phyloP scores from a whole-genome alignment of 1,284 basidiomycete genomes.

The Puccinia novopanici region DNA sequence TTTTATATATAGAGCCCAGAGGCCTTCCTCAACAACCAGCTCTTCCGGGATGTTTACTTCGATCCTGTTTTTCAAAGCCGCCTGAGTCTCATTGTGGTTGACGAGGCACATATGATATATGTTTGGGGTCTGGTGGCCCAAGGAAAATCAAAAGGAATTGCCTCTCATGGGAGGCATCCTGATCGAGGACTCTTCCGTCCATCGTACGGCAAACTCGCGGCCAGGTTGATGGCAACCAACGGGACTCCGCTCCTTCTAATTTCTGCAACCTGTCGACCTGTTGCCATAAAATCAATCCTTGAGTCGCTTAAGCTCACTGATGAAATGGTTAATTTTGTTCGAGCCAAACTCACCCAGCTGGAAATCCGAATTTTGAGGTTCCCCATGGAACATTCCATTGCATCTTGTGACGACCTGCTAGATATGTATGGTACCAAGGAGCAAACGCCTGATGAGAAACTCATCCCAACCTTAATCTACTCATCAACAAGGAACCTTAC shows the following conservation, averaged over 20 bases:
- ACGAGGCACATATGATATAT: no score
- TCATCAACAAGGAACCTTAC: background rate
- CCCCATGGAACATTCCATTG: no score
- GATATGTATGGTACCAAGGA: background rate
- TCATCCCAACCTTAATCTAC: constrained; percentile 2
- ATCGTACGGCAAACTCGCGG: no score
- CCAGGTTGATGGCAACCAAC: background rate
- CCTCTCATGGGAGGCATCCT: no score
- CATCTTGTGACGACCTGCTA: background rate
- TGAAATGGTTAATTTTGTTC: background rate
- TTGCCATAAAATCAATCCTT: background rate
- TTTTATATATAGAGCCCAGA: background rate
- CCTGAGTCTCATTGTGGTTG: no score
- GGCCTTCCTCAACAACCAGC: background rate
- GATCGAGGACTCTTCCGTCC: no score
- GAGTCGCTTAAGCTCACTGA: no score
- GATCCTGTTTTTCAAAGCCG: no score
- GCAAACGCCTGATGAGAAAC: no score
- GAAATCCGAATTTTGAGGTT: background rate
- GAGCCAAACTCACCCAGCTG: background rate
- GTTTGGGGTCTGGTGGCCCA: no score
- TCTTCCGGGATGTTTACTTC: background rate
- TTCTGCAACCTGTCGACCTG: constrained; percentile 7
- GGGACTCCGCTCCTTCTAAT: no score
- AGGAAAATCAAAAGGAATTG: no score